Percentiles rank a stretch among this genome's conserved stretches.
Conservation (phyloP, 306 rosid genomes). For the Vigna trinervia region DNA sequence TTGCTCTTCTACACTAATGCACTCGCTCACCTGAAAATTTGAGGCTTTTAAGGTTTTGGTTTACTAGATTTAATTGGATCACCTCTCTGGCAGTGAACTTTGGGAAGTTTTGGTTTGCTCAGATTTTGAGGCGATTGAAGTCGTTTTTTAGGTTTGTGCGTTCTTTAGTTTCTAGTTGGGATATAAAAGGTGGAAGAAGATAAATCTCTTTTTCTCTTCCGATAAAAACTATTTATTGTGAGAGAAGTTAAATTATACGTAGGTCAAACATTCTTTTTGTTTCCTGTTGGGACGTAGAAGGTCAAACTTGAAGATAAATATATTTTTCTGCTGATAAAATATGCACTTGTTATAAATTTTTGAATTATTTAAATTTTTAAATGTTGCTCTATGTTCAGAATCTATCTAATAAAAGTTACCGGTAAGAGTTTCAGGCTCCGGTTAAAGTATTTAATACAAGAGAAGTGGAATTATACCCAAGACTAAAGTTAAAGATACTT, state of each 20-base stretch:
- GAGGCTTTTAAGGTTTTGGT: constrained; percentile 16
- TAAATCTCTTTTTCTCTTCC: neutral
- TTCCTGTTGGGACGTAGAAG: neutral
- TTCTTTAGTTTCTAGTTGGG: neutral
- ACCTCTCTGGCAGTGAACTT: constrained; percentile 17
- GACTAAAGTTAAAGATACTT: too few relatives aligned
- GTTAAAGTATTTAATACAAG: neutral
- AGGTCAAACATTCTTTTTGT: neutral
- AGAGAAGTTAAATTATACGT: neutral
- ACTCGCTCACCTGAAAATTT: constrained; percentile 2
- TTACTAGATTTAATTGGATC: constrained; percentile 32
- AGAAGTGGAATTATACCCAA: too few relatives aligned
- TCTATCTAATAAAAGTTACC: too few relatives aligned
- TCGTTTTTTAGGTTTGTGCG: constrained; percentile 18
- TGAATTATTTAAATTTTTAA: too few relatives aligned
- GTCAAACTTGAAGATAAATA: neutral
- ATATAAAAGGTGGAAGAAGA: neutral
- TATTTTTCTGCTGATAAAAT: neutral
- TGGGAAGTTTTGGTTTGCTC: constrained; percentile 37
- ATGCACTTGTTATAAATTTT: neutral
- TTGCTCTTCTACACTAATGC: neutral
- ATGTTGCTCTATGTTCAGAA: neutral
- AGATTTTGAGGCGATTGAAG: constrained; percentile 32
- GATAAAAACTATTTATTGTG: neutral
- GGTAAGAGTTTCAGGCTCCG: neutral